phyloP scores from a whole-genome alignment of 1,284 basidiomycete species.

The Ustilago curta region DNA sequence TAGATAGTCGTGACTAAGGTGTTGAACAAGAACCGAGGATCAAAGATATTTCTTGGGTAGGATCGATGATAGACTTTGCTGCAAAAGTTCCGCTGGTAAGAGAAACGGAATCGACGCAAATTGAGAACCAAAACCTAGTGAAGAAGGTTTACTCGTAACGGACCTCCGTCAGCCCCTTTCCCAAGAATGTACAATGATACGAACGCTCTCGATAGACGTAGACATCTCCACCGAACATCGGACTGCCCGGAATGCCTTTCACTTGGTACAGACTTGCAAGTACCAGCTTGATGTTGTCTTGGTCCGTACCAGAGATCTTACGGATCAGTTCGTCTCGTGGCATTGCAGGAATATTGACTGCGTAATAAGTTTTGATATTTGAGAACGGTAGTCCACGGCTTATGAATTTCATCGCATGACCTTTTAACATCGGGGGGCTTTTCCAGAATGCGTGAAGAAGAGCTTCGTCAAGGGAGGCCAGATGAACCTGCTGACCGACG shows the following conservation, averaged over 20 bases:
- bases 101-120: too few relatives aligned
- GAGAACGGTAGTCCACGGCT: not conserved
- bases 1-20: too few relatives aligned
- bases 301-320: not conserved
- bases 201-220: not conserved
- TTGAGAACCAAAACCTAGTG: too few relatives aligned
- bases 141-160: too few relatives aligned
- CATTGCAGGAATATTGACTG: not conserved
- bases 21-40: too few relatives aligned
- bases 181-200: too few relatives aligned
- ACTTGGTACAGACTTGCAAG: conserved; percentile 9
- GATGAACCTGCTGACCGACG: not conserved
- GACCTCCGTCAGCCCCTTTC: too few relatives aligned
- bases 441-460: not conserved
- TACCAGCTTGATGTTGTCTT: not conserved
- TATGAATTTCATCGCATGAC: not conserved
- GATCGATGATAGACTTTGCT: too few relatives aligned
- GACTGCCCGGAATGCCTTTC: not conserved
- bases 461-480: not conserved
- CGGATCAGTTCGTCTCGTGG: not conserved
- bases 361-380: not conserved
- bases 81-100: too few relatives aligned
- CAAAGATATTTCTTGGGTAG: too few relatives aligned
- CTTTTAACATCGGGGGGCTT: not conserved
- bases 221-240: conserved; percentile 1